These are phyloP conservation scores for Leishmania guyanensis DNA, from an alignment of 208 protist genomes.

Conservation along the genomic window DNA sequence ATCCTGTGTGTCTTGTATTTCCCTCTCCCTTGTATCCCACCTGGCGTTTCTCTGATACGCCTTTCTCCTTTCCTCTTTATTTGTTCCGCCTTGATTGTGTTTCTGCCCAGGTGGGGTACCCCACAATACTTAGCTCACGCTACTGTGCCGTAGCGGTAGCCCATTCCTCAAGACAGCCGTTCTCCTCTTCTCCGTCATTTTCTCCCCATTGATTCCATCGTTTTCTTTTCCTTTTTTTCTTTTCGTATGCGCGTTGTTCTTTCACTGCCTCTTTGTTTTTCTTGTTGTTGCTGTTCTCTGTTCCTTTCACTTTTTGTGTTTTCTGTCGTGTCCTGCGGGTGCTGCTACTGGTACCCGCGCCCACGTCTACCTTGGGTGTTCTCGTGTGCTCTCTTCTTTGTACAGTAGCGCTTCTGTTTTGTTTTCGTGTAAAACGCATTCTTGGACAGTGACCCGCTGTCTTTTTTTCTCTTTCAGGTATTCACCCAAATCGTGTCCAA, in stretches of 20 bases:
- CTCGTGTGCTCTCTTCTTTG: background rate
- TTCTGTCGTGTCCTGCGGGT: too few species aligned
- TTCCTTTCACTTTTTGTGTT: background rate
- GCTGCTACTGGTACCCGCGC: background rate
- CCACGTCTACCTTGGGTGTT: background rate
- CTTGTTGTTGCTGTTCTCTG: background rate
- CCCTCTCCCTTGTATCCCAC: background rate
- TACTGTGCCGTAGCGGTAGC: background rate
- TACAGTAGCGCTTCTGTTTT: background rate
- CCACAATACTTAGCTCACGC: background rate
- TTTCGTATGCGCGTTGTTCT: constrained; percentile 1
- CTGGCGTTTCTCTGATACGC: background rate
- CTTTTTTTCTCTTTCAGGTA: background rate
- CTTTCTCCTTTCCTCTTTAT: background rate
- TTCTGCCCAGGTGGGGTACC: background rate
- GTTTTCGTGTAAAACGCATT: background rate
- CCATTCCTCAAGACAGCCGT: background rate
- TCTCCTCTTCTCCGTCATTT: background rate
- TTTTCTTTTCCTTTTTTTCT: background rate
- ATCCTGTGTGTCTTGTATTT: background rate
- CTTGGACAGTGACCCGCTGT: background rate
- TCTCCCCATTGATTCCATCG: background rate
- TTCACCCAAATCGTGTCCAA: background rate
- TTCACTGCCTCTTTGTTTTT: background rate
- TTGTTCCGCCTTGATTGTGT: background rate